Evolutionary conservation across 257 asterid genomes (phyloP).

Genomic region (Lithospermum erythrorhizon): DNA sequence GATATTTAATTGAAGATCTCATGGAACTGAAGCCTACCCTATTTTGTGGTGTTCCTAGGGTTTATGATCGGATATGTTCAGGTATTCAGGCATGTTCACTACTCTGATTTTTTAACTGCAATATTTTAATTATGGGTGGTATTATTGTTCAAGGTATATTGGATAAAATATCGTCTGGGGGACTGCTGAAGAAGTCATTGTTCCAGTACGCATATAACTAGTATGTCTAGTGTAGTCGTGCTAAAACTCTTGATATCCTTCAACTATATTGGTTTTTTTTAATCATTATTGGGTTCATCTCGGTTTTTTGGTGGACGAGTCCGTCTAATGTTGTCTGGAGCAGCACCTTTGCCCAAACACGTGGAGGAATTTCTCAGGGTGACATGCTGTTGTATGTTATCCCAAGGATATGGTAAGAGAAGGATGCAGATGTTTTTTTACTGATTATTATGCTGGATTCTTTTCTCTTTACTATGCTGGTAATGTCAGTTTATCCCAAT

Average conservation of each 20-base stretch:
- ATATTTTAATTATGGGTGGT: conserved; percentile 5
- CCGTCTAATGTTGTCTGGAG: conserved; percentile 83
- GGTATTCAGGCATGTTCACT: conserved; percentile 26
- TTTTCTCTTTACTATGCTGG: too few species aligned
- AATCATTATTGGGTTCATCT: background rate
- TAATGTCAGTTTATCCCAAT: too few species aligned
- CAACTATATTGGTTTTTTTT: background rate
- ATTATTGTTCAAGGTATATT: conserved; percentile 35
- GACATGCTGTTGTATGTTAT: conserved; percentile 64
- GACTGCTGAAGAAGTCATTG: conserved; percentile 52
- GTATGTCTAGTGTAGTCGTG: conserved; percentile 23
- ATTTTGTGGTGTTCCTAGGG: conserved; percentile 93
- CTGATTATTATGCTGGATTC: too few species aligned
- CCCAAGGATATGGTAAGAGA: conserved; percentile 80
- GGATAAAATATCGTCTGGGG: conserved; percentile 75
- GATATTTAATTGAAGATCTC: conserved; percentile 84
- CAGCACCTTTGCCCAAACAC: conserved; percentile 85
- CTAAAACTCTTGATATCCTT: background rate
- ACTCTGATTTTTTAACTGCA: background rate
- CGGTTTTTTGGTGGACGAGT: conserved; percentile 88
- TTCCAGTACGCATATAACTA: conserved; percentile 72
- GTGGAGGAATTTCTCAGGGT: conserved; percentile 87
- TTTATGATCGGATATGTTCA: conserved; percentile 67
- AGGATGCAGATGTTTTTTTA: background rate
- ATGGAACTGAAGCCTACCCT: conserved; percentile 65